These are phyloP conservation scores for Myriangium duriaei DNA, from an alignment of 2,329 filamentous ascomycete species.

Conservation along the genomic window DNA sequence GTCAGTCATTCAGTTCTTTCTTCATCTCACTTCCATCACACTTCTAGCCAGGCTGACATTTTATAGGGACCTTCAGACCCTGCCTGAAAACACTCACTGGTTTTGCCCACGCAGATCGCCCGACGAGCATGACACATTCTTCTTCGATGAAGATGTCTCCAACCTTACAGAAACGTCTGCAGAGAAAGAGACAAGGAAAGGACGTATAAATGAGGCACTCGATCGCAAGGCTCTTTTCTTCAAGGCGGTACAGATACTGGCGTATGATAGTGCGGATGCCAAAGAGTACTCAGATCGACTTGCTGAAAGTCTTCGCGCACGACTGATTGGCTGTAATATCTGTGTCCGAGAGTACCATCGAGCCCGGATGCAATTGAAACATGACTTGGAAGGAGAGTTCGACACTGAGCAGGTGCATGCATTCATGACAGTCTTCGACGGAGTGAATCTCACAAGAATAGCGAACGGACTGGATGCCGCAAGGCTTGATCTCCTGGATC, in stretches of 20 bases:
- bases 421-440: conserved; percentile 34
- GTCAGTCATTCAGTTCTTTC: too few species aligned
- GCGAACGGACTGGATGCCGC: conserved; percentile 30
- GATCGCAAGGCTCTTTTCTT: conserved; percentile 29
- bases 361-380: conserved; percentile 28
- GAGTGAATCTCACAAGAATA: conserved; percentile 34
- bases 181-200: conserved; percentile 16
- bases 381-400: conserved; percentile 30
- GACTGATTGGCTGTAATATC: conserved; percentile 36
- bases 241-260: conserved; percentile 33
- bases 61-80: conserved; percentile 24
- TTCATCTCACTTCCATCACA: too few species aligned
- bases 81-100: conserved; percentile 31
- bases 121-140: conserved; percentile 24
- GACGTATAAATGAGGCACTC: conserved; percentile 27
- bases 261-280: conserved; percentile 37
- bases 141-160: conserved; percentile 34
- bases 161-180: conserved; percentile 19
- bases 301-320: conserved; percentile 25
- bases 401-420: conserved; percentile 31
- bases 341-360: conserved; percentile 39
- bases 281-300: conserved; percentile 29
- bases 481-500: conserved; percentile 26
- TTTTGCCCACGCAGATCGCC: conserved; percentile 33
- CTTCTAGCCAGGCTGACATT: neutral